A percentile compares a stretch with the other conserved stretches of the same genome.
These are phyloP conservation scores for Xerocomus minutiporus DNA, from an alignment of 1,284 basidiomycete genomes.

Conservation along the genomic window DNA sequence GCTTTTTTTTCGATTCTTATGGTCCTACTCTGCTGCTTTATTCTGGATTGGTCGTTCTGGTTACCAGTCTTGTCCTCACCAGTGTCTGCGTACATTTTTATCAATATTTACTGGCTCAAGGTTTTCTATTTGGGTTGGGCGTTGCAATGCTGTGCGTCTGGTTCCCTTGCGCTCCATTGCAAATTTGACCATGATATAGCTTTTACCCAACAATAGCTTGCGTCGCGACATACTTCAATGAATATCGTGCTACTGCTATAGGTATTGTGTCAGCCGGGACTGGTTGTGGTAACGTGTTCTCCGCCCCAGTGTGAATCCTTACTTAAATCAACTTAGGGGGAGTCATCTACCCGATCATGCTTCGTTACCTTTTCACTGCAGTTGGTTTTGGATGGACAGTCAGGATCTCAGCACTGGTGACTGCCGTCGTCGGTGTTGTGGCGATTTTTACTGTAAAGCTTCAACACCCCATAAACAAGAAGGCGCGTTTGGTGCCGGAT, in stretches of 20 bases:
- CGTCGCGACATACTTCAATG: conserved; percentile 50
- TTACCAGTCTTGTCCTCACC: conserved; percentile 47
- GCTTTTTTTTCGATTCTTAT: conserved; percentile 46
- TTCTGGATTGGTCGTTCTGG: conserved; percentile 39
- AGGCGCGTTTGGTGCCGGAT: conserved; percentile 21
- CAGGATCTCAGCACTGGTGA: conserved; percentile 43
- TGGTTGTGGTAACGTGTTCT: conserved; percentile 42
- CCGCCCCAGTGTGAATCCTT: conserved; percentile 16
- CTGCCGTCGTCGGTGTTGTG: conserved; percentile 38
- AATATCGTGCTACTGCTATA: conserved; percentile 56
- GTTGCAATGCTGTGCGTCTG: conserved; percentile 51
- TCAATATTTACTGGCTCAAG: conserved; percentile 58
- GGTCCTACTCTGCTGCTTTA: conserved; percentile 48
- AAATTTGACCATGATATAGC: conserved; percentile 33
- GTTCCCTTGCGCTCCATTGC: conserved; percentile 2
- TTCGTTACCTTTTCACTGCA: conserved; percentile 50
- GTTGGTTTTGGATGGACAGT: conserved; percentile 64
- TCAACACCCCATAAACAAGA: conserved; percentile 20
- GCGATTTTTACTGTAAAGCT: conserved; percentile 41
- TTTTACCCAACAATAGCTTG: conserved; percentile 56
- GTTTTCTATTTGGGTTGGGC: conserved; percentile 55
- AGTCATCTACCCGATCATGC: conserved; percentile 62
- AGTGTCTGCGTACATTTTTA: conserved; percentile 54
- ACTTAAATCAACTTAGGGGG: conserved; percentile 43
- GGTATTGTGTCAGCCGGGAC: conserved; percentile 53